Evolutionary conservation across 306 rosid genomes (phyloP), one percentile per base, ranked within the genome.

Genomic region (Prosopis cineraria): DNA sequence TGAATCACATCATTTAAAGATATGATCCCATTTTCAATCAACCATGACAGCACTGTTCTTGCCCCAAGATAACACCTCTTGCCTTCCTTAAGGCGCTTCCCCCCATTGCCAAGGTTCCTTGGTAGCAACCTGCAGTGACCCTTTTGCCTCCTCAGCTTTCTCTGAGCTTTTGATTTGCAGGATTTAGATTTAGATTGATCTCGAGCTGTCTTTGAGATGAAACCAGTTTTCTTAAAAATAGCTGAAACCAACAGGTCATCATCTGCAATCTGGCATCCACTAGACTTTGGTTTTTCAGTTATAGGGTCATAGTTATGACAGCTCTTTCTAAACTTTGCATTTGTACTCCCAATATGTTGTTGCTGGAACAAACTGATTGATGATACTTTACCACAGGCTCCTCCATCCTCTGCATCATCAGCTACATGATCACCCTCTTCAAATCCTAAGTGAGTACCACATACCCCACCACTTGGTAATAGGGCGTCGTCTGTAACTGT

Each of bases 231-330:
- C 86, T 84, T 93, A 33, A 91, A 85, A 34, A 96, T 89, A 71
- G 97, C 98, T 3, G 98, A 93, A 80, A 93, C 91, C 87, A 96
- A 80, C 70, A 91, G 87, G 84, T 96, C 99, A 58, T 93, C 97
- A 77, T 96, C 99, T 72, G 89, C 89, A 83, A 96, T 91, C 82
- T 75, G 91, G 81, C 98, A 96, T 64, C 83, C 53, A 7, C 55
- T 79, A 58, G 88, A 80, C 84, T 79, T 90, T 55, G 78, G 83
- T 74, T 77, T 83, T 80, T 77, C 89, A 77, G 74, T 78, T 74
- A 78, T 76, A 68, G 84, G 75, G 82, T 55, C 77, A 73, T 44
- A 68, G 68, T 63, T 81, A 75, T 43, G 63, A 77, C 13, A 17
- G n/a, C 39, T 62, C 68, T 65, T 87, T 77, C 84, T 76, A 27